Base-by-base conservation (phyloP, 2,329 filamentous ascomycete species). In the Beauveria caledonica region DNA sequence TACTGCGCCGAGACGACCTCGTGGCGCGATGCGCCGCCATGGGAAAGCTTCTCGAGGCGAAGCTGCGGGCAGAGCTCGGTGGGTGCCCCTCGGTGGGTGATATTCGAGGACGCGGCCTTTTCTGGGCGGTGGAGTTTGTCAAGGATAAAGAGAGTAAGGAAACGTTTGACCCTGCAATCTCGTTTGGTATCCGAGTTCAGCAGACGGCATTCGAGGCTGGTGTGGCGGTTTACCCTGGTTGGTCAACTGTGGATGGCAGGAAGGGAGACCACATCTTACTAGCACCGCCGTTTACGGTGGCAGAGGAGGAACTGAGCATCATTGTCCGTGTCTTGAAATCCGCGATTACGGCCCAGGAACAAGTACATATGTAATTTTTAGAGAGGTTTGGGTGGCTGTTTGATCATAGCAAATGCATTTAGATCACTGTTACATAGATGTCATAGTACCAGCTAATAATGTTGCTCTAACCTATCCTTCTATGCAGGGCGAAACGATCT, bases 251-350 rank as follows among this genome's bases (percentile, higher is more conserved):
- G 0, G 85, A 80, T 64, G 78, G 89, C 49, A 77, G 80, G 1
- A 68, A 69, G 1, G 88, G 88, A 10, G 89, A 92, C 67, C 86
- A 90, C 69, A 75, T 90, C 40, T 77, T 92, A 27, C 67, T 92
- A 11, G 82, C 87, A 1, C 89, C 89, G 5, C 80, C 88, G 1
- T 90, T 85, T 71, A 90, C 82, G 49, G 77, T 86, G 23, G 84
- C 79, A 1, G 62, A 64, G 9, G 65, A 65, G 13, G 64, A 73
- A 36, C 19, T 73, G 7, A 33, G 52, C n/a, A 62, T 63, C 40
- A 62, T 63, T 40, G 65, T 67, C 6, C 33, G 29, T 5, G 54
- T 58, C 1, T 5, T 61, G 6, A 60, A 55, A 17, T 11, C 23
- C 5, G 45, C 58, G 0, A 60, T 60, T 15, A 50, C 45, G 15